phyloP scores from a whole-genome alignment of 2,329 filamentous ascomycete species.

The Fusarium buharicum region DNA sequence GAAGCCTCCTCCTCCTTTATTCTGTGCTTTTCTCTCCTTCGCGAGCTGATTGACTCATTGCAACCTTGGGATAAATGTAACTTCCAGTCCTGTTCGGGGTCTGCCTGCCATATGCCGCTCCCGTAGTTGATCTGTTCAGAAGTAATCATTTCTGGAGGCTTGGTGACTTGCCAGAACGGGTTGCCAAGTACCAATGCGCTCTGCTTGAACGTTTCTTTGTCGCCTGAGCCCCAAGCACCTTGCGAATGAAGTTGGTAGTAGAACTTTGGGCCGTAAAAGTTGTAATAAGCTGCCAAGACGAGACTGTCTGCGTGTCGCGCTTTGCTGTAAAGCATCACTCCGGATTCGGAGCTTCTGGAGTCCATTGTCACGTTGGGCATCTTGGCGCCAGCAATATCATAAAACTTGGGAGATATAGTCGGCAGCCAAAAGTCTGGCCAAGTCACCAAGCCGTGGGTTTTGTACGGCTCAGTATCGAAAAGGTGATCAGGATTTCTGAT shows the following conservation, averaged over 20 bases:
- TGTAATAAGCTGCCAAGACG: constrained; percentile 39
- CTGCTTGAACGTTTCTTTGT: constrained; percentile 43
- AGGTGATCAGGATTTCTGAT: constrained; percentile 34
- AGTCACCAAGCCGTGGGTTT: constrained; percentile 32
- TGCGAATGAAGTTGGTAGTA: constrained; percentile 44
- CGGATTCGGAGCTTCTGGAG: constrained; percentile 38
- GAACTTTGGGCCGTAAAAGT: constrained; percentile 38
- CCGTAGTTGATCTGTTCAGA: constrained; percentile 34
- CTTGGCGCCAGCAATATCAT: constrained; percentile 29
- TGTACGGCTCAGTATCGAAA: constrained; percentile 34
- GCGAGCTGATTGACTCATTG: background rate
- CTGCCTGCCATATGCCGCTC: constrained; percentile 43
- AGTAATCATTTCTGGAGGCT: constrained; percentile 21
- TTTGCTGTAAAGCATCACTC: constrained; percentile 40
- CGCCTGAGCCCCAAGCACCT: constrained; percentile 42
- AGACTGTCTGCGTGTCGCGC: constrained; percentile 38
- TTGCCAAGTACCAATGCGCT: constrained; percentile 33
- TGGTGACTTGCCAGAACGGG: constrained; percentile 36
- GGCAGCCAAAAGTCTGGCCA: constrained; percentile 45
- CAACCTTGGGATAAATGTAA: background rate
- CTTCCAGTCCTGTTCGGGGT: constrained; percentile 40
- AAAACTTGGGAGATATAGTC: constrained; percentile 40
- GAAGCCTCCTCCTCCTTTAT: background rate
- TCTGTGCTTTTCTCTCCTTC: background rate
- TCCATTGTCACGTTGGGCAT: constrained; percentile 33